Percentiles rank a stretch among this genome's conserved stretches.
phyloP scores from a whole-genome alignment of 1,139 yeast species.

The Blastobotrys petasosporus region DNA sequence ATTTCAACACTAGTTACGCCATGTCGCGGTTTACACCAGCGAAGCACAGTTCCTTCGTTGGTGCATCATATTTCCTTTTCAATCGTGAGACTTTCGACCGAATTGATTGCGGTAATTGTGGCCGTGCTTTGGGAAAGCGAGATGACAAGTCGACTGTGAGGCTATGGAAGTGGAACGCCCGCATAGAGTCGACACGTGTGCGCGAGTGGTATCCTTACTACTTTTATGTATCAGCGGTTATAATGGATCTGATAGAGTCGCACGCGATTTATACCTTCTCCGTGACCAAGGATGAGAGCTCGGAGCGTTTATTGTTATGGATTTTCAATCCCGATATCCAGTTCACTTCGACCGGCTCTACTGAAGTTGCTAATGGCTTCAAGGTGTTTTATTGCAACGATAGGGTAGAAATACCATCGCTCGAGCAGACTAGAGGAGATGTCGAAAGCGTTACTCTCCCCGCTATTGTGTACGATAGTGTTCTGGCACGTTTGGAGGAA shows the following conservation, averaged over 20 bases:
- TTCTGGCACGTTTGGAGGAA: slow-evolving; percentile 29
- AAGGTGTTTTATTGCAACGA: slow-evolving; percentile 40
- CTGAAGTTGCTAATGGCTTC: slow-evolving; percentile 29
- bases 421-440: slow-evolving; percentile 34
- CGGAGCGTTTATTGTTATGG: slow-evolving; percentile 43
- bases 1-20: slow-evolving; percentile 25
- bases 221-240: slow-evolving; percentile 24
- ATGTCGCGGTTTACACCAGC: slow-evolving; percentile 43
- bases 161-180: slow-evolving; percentile 58
- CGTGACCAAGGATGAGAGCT: slow-evolving; percentile 19
- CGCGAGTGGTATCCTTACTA: slow-evolving; percentile 23
- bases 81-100: slow-evolving; percentile 28
- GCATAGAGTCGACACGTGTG: slow-evolving; percentile 21
- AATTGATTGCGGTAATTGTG: slow-evolving; percentile 16
- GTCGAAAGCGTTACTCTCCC: slow-evolving; percentile 38
- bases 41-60: slow-evolving; percentile 44
- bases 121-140: slow-evolving; percentile 14
- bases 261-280: slow-evolving; percentile 34
- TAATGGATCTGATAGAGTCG: slow-evolving; percentile 29
- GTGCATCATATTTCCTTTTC: slow-evolving; percentile 51
- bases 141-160: slow-evolving; percentile 30
- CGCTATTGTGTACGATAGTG: slow-evolving; percentile 26
- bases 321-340: slow-evolving; percentile 48
- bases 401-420: slow-evolving; percentile 20
- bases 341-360: slow-evolving; percentile 29